Conservation (phyloP, 2,329 filamentous ascomycete genomes). For the Hymenoscyphus albidus region DNA sequence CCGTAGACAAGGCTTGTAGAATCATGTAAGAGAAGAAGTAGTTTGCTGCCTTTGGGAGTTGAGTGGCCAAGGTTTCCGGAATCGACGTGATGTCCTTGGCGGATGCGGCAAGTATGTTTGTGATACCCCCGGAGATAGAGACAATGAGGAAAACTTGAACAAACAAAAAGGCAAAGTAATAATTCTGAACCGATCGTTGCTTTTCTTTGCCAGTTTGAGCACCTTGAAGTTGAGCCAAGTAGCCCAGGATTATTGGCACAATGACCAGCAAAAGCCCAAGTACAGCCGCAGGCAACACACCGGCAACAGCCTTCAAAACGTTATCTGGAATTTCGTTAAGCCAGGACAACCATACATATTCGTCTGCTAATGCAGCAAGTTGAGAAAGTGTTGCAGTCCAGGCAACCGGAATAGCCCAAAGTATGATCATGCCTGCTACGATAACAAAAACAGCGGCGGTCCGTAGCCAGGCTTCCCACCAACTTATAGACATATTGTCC, state of each 20-base stretch:
- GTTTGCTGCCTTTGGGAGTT: constrained; percentile 82
- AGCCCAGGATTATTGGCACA: constrained; percentile 72
- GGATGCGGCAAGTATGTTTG: constrained; percentile 38
- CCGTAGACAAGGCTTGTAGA: constrained; percentile 86
- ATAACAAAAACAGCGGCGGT: constrained; percentile 60
- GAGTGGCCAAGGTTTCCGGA: constrained; percentile 67
- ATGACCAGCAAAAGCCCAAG: constrained; percentile 76
- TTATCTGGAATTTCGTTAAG: constrained; percentile 63
- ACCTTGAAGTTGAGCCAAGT: constrained; percentile 71
- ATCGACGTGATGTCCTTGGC: constrained; percentile 55
- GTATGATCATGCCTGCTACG: constrained; percentile 72
- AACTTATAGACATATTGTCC: constrained; percentile 94
- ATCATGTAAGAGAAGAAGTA: constrained; percentile 99
- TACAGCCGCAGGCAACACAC: constrained; percentile 77
- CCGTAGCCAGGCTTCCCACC: constrained; percentile 77
- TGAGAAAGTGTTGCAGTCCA: constrained; percentile 83
- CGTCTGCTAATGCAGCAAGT: constrained; percentile 62
- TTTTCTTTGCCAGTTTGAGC: constrained; percentile 77
- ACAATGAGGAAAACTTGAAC: constrained; percentile 93
- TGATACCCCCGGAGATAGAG: constrained; percentile 71
- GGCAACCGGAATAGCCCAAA: constrained; percentile 88
- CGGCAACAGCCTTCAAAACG: constrained; percentile 64
- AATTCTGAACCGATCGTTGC: constrained; percentile 81
- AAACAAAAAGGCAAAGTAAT: constrained; percentile 92
- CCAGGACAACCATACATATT: constrained; percentile 67